Base-by-base conservation (phyloP, 129 eudicot species). In the Tanacetum coccineum region DNA sequence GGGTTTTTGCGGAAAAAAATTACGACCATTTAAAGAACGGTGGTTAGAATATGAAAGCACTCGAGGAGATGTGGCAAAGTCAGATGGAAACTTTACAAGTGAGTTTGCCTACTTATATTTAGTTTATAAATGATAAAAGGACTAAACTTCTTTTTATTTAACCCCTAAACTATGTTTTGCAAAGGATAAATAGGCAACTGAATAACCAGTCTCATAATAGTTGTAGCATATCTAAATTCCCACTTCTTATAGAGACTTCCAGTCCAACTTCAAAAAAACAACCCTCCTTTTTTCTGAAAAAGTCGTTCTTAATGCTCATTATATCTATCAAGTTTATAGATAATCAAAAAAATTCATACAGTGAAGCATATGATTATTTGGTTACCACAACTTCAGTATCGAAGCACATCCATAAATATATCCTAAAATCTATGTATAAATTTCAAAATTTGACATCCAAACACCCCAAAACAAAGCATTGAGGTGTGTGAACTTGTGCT, bases 41-140 rank as follows among this genome's bases (percentile, higher is more conserved):
- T 80, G 88, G 89, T 82, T 76, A 12, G 96, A 88, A 64, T 88
- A 88, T 64, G 95, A 88, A 68, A 74, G 25, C 25, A 1, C 1
- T 22, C 2, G 25, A 22, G 25, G 99, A 93, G 82, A 79, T 70
- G 80, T 93, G 99, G 96, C 86, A 89, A 80, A 81, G 73, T 76
- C 96, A 93, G 77, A 84, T 87, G 80, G 71, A 74, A 22, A 70
- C 96, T 53, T 81, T 89, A 77, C 96, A 89, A 80, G 96, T 93
- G 70, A 88, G 95, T 83, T 70, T 63, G 9, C 44, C 59, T 58
- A 22, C 48, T 45, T 32, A 3, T 49, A 36, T 45, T 22, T 22
- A 10, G 14, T 9, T 20, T 22, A 18, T 30, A 14, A 14, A 14
- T 13, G n/a, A 49, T 49, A 13, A 49, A 13, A 3, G 1, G 42